Evolutionary conservation across 306 rosid species (phyloP).

Genomic region (Acmispon strigosus): DNA sequence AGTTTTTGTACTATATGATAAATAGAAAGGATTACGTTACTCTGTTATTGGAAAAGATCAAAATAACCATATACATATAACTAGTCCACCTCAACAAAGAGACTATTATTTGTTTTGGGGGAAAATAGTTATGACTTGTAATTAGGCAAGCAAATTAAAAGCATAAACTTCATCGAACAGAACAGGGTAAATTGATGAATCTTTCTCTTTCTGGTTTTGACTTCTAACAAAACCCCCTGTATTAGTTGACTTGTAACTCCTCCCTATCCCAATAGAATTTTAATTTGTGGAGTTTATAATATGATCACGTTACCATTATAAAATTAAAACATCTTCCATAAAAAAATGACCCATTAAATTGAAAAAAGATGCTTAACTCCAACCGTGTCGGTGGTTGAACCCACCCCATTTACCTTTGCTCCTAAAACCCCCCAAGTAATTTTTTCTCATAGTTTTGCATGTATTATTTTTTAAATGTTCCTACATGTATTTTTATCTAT

Average conservation of each 20-base stretch:
- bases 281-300: constrained; percentile 9
- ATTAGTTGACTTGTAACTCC: constrained; percentile 9
- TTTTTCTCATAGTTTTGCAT: constrained; percentile 19
- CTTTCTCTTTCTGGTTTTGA: background rate
- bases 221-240: constrained; percentile 1
- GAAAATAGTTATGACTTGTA: background rate
- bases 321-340: background rate
- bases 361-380: constrained; percentile 32
- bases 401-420: constrained; percentile 36
- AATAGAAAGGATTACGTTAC: background rate
- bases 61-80: background rate
- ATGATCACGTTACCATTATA: background rate
- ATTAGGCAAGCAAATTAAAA: background rate
- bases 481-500: too few species aligned
- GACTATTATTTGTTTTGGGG: background rate
- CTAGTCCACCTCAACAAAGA: background rate
- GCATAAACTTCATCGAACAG: background rate
- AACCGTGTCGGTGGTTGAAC: constrained; percentile 64
- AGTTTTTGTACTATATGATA: background rate
- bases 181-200: background rate
- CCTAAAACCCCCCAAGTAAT: background rate
- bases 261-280: background rate
- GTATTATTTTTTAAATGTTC: too few species aligned
- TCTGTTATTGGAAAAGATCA: background rate
- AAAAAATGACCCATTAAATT: background rate